Base-by-base conservation (phyloP, 2,329 filamentous ascomycete species). In the Aspergillus floridensis region DNA sequence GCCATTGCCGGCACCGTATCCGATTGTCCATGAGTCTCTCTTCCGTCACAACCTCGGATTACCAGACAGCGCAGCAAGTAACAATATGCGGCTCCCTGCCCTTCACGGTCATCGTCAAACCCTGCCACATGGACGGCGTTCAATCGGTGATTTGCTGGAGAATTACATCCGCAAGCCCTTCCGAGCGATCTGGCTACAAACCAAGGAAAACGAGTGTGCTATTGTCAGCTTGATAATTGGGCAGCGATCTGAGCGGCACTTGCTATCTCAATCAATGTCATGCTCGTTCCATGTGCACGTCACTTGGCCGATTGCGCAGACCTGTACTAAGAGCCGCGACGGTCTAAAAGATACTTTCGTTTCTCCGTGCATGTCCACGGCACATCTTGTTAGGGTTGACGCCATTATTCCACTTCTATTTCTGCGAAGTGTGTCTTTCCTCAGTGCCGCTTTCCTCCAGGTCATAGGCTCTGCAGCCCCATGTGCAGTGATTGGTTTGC, bases 1-100 rank as follows among this genome's bases (percentile, higher is more conserved):
- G 49, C 59, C 63, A 35, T 66, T 62, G 41, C 64, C 63, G n/a
- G 54, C 53, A 12, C 58, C 58, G 10, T 60, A 61, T 22, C 63
- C 64, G 16, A 61, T 61, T 10, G 54, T 62, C 22, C 57, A 62
- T n/a, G 63, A 57, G 3, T 49, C 63, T 21, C 63, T 60, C 22
- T 50, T 66, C 22, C 59, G 55, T 22, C 56, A 55, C 6, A 31
- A 38, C 26, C 19, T n/a, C 6, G 47, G 4, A 24, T 19, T 24
- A 21, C 7, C 5, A 21, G 46, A 19, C 35, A 16, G 10, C 4
- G 21, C 14, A 14, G 3, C n/a, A 19, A 19, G 38, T 48, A 26
- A 26, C 53, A 35, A 21, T 22, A 32, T 24, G 8, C 44, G 11
- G 11, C 19, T 48, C 10, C 53, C 12, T 16, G 29, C 31, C n/a